Evolutionary conservation across 1,284 basidiomycete genomes (phyloP), one percentile per base, ranked within the genome.

Genomic region (Rhizoctonia solani): DNA sequence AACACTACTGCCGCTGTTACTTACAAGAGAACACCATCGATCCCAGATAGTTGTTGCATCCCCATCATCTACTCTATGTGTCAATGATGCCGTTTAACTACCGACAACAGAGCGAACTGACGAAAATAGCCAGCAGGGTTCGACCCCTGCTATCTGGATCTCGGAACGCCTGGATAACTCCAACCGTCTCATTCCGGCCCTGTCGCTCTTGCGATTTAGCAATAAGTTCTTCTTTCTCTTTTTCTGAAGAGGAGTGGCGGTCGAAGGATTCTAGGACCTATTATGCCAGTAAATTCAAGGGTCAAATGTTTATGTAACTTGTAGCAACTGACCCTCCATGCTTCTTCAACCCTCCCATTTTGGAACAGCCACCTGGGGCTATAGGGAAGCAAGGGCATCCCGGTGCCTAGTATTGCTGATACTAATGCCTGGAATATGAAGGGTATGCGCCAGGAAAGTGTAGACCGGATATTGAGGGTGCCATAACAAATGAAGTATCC

Each of bases 401-500:
- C 80, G 9, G 79, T 74, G 2, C 82, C 81, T 27, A 85, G 72
- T 1, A 76, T 65, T 6, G 74, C 72, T 3, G 82, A 79, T 16
- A 78, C 72, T 39, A 75, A 70, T 2, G 79, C 76, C 71, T 84
- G 81, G 23, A 82, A 66, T 21, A 78, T 77, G 67, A 83, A 80
- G 0, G 83, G 81, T 13, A 79, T 72, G 2, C 83, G 77, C 82
- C 82, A 85, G 5, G 82, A 78, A 21, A 85, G 70, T 37, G 77
- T 78, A 30, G 72, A 75, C 1, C 71, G 59, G 21, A 80, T 68
- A 47, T 75, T 76, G 27, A 81, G 79, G 4, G 79, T 78, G 1
- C 78, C 81, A 49, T 82, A 85, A 68, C 80, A 81, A 27, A 82
- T 77, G 70, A 85, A 85, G 70, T 82, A 85, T 0, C 82, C 84